Conservation (phyloP, 441 rosid genomes). For the Aleurites moluccanus region DNA sequence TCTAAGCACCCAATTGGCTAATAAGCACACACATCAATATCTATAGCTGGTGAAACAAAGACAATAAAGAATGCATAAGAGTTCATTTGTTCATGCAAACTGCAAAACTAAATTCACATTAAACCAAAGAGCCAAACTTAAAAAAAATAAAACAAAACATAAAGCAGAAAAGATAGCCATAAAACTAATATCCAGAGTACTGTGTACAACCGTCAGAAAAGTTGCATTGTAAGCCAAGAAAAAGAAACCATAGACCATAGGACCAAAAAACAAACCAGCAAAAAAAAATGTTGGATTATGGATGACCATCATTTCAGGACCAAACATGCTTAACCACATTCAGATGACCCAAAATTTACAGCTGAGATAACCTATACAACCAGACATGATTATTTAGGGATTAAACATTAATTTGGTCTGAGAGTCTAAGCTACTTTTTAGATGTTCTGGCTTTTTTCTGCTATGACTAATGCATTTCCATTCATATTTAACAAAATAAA, state of each 20-base stretch:
- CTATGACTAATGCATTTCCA: neutral
- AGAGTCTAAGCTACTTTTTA: neutral
- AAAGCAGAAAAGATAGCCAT: neutral
- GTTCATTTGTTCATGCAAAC: neutral
- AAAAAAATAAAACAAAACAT: neutral
- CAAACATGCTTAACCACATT: neutral
- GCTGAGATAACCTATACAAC: neutral
- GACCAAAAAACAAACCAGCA: neutral
- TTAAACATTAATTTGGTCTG: neutral
- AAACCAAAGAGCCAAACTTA: neutral
- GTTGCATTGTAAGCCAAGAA: neutral
- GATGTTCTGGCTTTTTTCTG: slow-evolving; percentile 5
- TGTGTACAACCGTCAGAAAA: neutral
- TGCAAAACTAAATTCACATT: neutral
- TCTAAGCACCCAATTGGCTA: slow-evolving; percentile 1
- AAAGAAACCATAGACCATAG: neutral
- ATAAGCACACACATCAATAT: neutral
- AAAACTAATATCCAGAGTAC: neutral
- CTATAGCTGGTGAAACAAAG: neutral
- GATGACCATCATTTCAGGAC: neutral
- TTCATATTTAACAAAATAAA: neutral
- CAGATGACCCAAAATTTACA: neutral
- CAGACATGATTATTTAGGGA: neutral
- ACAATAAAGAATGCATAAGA: slow-evolving; percentile 2
- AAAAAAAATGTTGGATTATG: neutral